phyloP scores from a whole-genome alignment of 257 asterid species.

The Capsicum chinense region DNA sequence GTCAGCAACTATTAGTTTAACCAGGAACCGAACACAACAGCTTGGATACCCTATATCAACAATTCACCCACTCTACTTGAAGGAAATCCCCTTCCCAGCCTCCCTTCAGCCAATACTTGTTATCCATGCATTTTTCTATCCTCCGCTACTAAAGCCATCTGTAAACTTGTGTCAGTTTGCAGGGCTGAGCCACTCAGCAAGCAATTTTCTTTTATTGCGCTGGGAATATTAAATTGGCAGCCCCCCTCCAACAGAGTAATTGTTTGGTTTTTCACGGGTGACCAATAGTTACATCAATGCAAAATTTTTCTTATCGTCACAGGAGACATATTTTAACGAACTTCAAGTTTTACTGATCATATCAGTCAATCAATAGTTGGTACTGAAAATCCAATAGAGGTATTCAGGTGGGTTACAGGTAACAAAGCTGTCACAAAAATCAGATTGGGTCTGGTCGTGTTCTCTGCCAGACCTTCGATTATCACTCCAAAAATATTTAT shows the following conservation, averaged over 20 bases:
- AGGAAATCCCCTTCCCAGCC: background rate
- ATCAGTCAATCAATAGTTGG: background rate
- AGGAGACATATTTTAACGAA: background rate
- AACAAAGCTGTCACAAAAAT: conserved; percentile 2
- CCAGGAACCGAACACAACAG: background rate
- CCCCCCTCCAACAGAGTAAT: conserved; percentile 3
- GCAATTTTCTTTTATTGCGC: background rate
- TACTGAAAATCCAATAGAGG: background rate
- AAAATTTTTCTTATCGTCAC: background rate
- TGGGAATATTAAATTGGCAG: background rate
- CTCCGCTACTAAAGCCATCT: background rate
- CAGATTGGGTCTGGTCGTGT: conserved; percentile 10
- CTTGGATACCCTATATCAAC: conserved; percentile 22
- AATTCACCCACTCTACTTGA: background rate
- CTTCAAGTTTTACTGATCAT: background rate
- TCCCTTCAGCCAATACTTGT: conserved; percentile 13
- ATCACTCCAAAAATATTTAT: background rate
- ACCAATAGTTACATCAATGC: background rate
- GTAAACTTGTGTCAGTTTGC: background rate
- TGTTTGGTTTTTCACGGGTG: background rate
- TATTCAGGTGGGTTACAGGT: background rate
- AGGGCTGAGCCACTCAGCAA: conserved; percentile 15
- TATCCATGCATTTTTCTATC: background rate
- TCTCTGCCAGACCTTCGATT: background rate
- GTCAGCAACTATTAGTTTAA: conserved; percentile 15